Base-by-base conservation (phyloP, 2,329 filamentous ascomycete genomes). In the Cytospora chrysosperma region DNA sequence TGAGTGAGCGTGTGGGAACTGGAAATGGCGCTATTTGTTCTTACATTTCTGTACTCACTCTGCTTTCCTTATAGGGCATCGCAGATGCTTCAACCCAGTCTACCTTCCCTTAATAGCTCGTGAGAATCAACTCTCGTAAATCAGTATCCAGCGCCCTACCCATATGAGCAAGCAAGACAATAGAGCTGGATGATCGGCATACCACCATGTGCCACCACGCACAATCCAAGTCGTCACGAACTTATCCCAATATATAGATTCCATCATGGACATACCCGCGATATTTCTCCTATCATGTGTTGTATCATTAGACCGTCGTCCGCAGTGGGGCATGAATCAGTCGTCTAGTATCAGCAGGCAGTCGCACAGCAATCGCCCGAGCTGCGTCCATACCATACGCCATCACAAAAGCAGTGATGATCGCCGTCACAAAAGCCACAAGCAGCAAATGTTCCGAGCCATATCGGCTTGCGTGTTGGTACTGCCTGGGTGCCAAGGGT, bases 401-500 rank as follows among this genome's bases (percentile, higher is more conserved):
- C 54, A 50, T 61, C 8, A 57, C 13, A 1, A 64, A 61, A 17
- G 51, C 32, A 13, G 61, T 64, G 57, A 61, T 13, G n/a, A 64
- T 47, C 12, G 58, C 58, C n/a, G 64, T 55, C 6, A 59, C 21
- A 1, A 66, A n/a, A 40, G 56, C 43, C 30, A 58, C 64, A 19
- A 66, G 58, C 19, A 66, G 21, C 7, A 66, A 24, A 30, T 64
- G 64, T n/a, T 61, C 64, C 19, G 59, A 40, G 1, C 54, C 40
- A 28, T 52, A 66, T 2, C 61, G 50, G 32, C 52, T 56, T n/a
- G 21, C 32, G 17, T 61, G 56, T 13, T 59, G 57, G 34, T 66
- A 64, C 1, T 56, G 61, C 10, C 57, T 61, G 15, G 70, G 71
- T 1, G 75, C 73, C 27, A 71, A 21, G 1, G 72, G 73, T 0